Evolutionary conservation across 192 early-diverging fungal species (phyloP), one percentile per base, ranked within the genome.

Genomic region (Gryganskiella cystojenkinii): DNA sequence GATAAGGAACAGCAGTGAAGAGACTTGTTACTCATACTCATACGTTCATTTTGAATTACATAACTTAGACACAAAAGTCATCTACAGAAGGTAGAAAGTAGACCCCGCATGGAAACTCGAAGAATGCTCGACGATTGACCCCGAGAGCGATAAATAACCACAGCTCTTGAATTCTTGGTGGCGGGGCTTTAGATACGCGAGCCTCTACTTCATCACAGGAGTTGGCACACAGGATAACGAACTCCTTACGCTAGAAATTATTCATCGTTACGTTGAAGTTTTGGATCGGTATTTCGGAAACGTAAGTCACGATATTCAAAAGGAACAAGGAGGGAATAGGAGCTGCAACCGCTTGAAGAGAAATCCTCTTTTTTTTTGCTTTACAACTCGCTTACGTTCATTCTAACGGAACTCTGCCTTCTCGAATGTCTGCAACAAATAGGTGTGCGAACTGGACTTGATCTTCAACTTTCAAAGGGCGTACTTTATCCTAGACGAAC

Each of bases 381-480:
- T 7, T 20, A 20, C 10, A 11, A 1, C 2, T 24, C 35, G 20
- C 35, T 2, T 20, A 33, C 31, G 13, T 24, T 37, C 19, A 9
- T 51, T 19, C 28, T 15, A 62, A 3, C 20, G 40, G 40, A 42
- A 28, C 0, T 52, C n/a, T 25, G n/a, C 14, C n/a, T 31, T 42
- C 10, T 13, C 72, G 10, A 17, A 34, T 66, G 13, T 59, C 28
- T 53, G 5, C 51, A 42, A 25, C 20, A 43, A 13, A 33, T 71
- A 89, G 87, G 87, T 96, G 0, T 94, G 96, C 79, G 98, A 99
- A 65, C 85, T 99, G 52, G 98, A 99, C 80, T 88, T 99, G 60
- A 98, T 99, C 63, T 99, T 98, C 88, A 95, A 98, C 85, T 99
- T 97, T 83, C 95, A 99, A 57, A 59, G 91, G 71, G 94, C 94